Conservation (phyloP, 2,329 filamentous ascomycete genomes). For the Hypoxylon sp. region DNA sequence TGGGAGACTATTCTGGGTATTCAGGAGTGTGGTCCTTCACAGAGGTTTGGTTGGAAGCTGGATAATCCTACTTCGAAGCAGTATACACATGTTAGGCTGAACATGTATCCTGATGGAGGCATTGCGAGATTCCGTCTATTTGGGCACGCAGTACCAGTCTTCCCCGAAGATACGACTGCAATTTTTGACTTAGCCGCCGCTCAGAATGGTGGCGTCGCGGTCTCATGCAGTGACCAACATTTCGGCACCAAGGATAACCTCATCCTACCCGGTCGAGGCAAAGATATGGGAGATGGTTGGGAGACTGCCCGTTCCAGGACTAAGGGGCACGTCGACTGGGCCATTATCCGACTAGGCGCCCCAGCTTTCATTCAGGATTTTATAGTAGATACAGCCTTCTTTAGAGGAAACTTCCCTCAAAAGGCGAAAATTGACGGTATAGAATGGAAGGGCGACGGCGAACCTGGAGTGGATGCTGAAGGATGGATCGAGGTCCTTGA, state of each 20-base stretch:
- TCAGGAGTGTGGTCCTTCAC: conserved; percentile 80
- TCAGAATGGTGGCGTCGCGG: conserved; percentile 82
- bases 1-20: conserved; percentile 81
- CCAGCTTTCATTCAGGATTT: conserved; percentile 75
- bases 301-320: conserved; percentile 83
- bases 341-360: conserved; percentile 80
- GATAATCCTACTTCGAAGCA: conserved; percentile 71
- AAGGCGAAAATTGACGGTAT: conserved; percentile 78
- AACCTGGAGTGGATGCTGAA: conserved; percentile 69
- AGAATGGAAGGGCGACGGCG: conserved; percentile 67
- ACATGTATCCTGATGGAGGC: conserved; percentile 89
- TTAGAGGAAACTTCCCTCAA: conserved; percentile 87
- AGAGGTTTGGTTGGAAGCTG: conserved; percentile 81
- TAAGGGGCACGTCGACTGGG: conserved; percentile 83
- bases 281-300: conserved; percentile 92
- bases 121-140: conserved; percentile 86
- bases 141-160: conserved; percentile 81
- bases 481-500: conserved; percentile 77
- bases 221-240: conserved; percentile 85
- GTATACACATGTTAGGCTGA: conserved; percentile 84
- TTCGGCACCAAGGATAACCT: conserved; percentile 87
- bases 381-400: conserved; percentile 85
- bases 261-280: conserved; percentile 81
- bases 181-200: conserved; percentile 83
- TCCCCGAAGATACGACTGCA: conserved; percentile 75